Evolutionary conservation across 768 basidiomycete genomes (phyloP).

Genomic region (Termitomyces bulborhizus): DNA sequence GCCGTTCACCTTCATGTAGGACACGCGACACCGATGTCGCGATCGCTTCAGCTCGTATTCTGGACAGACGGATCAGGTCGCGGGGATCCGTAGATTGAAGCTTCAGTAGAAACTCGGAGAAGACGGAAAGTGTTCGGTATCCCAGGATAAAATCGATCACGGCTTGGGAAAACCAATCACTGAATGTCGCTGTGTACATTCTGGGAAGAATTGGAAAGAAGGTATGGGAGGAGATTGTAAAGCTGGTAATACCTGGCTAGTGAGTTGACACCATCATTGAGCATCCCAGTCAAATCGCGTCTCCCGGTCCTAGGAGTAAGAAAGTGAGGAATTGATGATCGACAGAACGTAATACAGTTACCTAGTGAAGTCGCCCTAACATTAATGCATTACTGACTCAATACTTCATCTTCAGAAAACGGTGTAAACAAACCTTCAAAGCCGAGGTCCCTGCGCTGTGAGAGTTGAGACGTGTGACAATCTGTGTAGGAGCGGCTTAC

Average conservation of each 20-base stretch:
- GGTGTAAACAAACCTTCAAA: conserved; percentile 58
- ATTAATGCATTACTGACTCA: neutral
- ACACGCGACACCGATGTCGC: conserved; percentile 81
- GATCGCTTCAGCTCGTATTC: conserved; percentile 88
- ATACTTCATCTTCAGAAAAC: neutral
- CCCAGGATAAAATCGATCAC: conserved; percentile 92
- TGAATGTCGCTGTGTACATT: conserved; percentile 84
- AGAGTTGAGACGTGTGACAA: neutral
- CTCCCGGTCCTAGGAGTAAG: conserved; percentile 73
- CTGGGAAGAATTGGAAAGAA: conserved; percentile 25
- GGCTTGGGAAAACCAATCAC: conserved; percentile 96
- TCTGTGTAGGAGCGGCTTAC: conserved; percentile 36
- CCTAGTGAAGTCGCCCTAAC: conserved; percentile 85
- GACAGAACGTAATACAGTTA: conserved; percentile 18
- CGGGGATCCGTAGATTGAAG: conserved; percentile 89
- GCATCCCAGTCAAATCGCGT: conserved; percentile 83
- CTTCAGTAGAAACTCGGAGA: conserved; percentile 88
- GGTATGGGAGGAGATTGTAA: neutral
- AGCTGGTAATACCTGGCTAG: conserved; percentile 52
- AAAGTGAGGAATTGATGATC: conserved; percentile 1
- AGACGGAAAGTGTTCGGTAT: conserved; percentile 79
- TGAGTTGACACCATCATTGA: conserved; percentile 96
- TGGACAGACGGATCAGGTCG: conserved; percentile 81
- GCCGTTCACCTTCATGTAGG: conserved; percentile 66
- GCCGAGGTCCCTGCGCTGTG: conserved; percentile 90